Evolutionary conservation across 768 basidiomycete genomes (phyloP), one percentile per base, ranked within the genome.

Genomic region (Sutorius australiensis): DNA sequence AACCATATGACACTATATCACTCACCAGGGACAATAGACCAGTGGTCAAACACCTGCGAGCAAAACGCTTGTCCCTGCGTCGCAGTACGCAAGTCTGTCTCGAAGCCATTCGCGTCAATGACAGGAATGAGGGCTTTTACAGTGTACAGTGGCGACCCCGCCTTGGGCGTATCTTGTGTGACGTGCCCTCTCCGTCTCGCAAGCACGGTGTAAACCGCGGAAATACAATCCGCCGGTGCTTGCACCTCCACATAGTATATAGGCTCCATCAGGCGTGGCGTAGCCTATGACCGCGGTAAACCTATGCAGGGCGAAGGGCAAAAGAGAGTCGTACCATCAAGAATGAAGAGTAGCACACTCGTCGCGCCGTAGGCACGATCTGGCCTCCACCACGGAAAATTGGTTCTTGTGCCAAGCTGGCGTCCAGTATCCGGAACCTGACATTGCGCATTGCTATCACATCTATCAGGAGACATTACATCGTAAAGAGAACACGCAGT

Each of bases 51-150:
- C 57, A 92, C 84, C 70, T 98, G 95, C 63, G 93, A 76, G 65
- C 94, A 97, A 76, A 98, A 98, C n/a, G 97, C 97, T 71, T 98
- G 97, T 27, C 97, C 97, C 72, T 97, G 93, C 24, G 97, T 99
- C 43, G 97, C 93, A 44, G 95, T 98, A 63, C 97, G 77, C 67
- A 99, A 73, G 74, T 99, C 97, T 5, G 95, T 97, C 76, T 99
- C 97, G 70, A 99, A 99, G 0, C 97, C 97, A 64, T 98, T 98
- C 41, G 97, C 92, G 67, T 99, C 97, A 57, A 99, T 92, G 42
- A 98, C 95, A 3, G 97, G 97, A 55, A 99, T 98, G 44, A 98
- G 78, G 1, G 97, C 97, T 73, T 99, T 98, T 51, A 99, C 91
- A 1, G 97, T 99, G 74, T 97, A 98, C 47, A 99, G 71, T 19